Percentiles rank a stretch among this genome's conserved stretches.
Evolutionary conservation across 805 yeast genomes (phyloP).

Genomic region (Priceomyces castillae): DNA sequence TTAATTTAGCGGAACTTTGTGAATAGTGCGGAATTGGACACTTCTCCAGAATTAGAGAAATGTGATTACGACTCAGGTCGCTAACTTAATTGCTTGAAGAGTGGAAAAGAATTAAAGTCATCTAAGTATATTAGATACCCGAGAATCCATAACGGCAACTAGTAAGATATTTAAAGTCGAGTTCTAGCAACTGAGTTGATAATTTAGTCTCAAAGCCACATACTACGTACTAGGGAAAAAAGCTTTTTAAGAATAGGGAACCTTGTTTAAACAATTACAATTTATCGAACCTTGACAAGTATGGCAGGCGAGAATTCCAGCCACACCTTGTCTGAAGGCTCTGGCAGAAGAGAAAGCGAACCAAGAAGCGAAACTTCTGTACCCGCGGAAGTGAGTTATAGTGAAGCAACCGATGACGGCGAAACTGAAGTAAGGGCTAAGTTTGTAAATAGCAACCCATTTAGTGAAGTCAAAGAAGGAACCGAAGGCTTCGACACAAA

Average conservation of each 20-base stretch:
- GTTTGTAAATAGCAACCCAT: conserved; percentile 15
- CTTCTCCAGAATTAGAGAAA: background rate
- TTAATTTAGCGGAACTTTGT: background rate
- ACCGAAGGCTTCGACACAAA: conserved; percentile 11
- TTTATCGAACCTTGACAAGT: background rate
- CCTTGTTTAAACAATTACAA: background rate
- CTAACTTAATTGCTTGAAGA: background rate
- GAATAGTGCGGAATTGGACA: background rate
- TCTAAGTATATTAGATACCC: too few relatives aligned
- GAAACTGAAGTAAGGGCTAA: conserved; percentile 27
- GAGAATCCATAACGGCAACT: background rate
- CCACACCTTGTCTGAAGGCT: background rate
- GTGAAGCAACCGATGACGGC: conserved; percentile 9
- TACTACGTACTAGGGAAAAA: background rate
- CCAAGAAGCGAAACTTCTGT: background rate
- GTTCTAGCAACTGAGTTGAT: background rate
- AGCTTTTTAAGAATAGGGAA: background rate
- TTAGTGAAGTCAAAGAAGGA: conserved; percentile 6
- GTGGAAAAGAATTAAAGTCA: background rate
- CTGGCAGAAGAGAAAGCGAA: background rate
- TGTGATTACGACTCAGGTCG: background rate
- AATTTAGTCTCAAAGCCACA: background rate
- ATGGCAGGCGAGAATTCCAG: conserved; percentile 1
- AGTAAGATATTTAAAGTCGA: background rate
- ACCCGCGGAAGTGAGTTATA: conserved; percentile 5